These are phyloP conservation scores for Huntiella abstrusa DNA, from an alignment of 2,329 filamentous ascomycete species.

Conservation along the genomic window DNA sequence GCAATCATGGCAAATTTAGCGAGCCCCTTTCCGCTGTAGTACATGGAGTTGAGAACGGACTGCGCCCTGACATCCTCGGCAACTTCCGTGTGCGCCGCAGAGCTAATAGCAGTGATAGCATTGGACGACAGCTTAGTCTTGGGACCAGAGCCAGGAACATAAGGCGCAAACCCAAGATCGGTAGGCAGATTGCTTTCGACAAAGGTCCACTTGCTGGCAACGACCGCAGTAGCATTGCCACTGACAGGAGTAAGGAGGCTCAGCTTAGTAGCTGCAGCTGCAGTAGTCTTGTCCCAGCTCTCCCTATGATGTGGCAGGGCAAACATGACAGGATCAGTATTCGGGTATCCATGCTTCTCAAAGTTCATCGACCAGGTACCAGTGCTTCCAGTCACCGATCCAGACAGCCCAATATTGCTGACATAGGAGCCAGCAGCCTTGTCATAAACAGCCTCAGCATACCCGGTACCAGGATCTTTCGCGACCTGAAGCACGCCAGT, in stretches of 20 bases:
- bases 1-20: conserved; percentile 58
- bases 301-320: conserved; percentile 70
- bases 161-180: conserved; percentile 61
- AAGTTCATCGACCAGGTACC: conserved; percentile 62
- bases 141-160: conserved; percentile 37
- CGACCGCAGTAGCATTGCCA: conserved; percentile 54
- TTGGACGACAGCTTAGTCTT: conserved; percentile 28
- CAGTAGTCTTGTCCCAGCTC: conserved; percentile 45
- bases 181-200: conserved; percentile 53
- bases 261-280: conserved; percentile 33
- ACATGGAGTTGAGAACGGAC: conserved; percentile 68
- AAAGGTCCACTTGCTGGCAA: conserved; percentile 61
- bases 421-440: conserved; percentile 58
- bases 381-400: conserved; percentile 33
- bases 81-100: conserved; percentile 52
- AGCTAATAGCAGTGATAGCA: conserved; percentile 40
- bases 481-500: conserved; percentile 65
- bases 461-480: conserved; percentile 40
- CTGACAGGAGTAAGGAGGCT: conserved; percentile 69
- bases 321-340: conserved; percentile 56
- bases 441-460: conserved; percentile 53
- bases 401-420: conserved; percentile 42
- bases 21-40: conserved; percentile 73
- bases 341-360: conserved; percentile 45
- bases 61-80: conserved; percentile 56